Evolutionary conservation across 768 basidiomycete species (phyloP).

Genomic region (Cyclocybe aegerita): DNA sequence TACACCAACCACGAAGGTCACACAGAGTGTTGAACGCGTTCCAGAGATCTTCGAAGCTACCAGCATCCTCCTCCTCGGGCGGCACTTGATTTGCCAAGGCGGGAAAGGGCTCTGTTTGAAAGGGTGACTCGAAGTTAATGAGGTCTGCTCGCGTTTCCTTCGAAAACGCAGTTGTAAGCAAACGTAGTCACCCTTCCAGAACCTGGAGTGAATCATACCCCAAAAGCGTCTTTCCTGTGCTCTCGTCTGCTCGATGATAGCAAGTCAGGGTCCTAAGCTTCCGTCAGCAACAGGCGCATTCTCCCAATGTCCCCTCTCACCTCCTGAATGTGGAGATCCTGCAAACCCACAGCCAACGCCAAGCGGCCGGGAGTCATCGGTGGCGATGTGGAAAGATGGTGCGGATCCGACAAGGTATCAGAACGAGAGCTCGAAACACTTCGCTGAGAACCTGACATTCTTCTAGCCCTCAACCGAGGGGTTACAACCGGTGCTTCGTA

Average conservation of each 20-base stretch:
- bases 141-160: constrained; percentile 50
- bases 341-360: constrained; percentile 31
- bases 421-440: constrained; percentile 34
- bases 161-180: constrained; percentile 3
- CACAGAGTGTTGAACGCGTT: constrained; percentile 39
- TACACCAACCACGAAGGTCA: constrained; percentile 69
- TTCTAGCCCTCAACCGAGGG: constrained; percentile 38
- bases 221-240: constrained; percentile 1
- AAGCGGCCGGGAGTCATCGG: constrained; percentile 45
- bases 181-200: not conserved
- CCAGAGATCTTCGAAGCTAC: constrained; percentile 63
- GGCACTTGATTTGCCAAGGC: constrained; percentile 10
- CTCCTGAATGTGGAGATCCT: constrained; percentile 7
- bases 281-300: not conserved
- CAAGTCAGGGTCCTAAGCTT: not conserved
- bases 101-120: constrained; percentile 45
- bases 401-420: constrained; percentile 26
- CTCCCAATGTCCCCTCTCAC: not conserved
- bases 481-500: constrained; percentile 62
- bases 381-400: constrained; percentile 12
- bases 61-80: constrained; percentile 6
- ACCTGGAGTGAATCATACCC: constrained; percentile 7
- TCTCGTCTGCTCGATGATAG: not conserved
- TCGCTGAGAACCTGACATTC: constrained; percentile 25
- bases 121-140: constrained; percentile 75